Conservation (phyloP, 805 yeast species). For the Ogataea nitratoaversa region DNA sequence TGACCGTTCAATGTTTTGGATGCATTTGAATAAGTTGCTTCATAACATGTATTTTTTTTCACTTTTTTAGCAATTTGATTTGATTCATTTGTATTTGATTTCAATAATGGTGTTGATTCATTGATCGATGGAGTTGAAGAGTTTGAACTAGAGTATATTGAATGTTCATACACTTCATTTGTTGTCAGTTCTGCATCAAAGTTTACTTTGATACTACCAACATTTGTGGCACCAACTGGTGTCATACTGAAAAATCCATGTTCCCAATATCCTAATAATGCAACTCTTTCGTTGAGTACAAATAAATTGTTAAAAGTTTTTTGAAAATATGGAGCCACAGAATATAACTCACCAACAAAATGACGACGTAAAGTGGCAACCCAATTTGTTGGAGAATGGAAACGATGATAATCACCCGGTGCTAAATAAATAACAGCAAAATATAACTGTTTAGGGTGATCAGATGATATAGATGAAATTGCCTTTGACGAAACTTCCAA, state of each 20-base stretch:
- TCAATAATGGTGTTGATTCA: not conserved
- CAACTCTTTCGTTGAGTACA: constrained; percentile 91
- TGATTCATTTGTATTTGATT: not conserved
- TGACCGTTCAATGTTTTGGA: constrained; percentile 74
- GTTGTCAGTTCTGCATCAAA: constrained; percentile 90
- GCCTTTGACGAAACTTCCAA: constrained; percentile 12
- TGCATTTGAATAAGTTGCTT: constrained; percentile 86
- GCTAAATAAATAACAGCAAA: constrained; percentile 93
- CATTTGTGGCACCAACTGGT: constrained; percentile 99
- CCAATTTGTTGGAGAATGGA: constrained; percentile 96
- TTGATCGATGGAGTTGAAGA: not conserved
- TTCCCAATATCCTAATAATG: constrained; percentile 92
- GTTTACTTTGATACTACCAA: constrained; percentile 87
- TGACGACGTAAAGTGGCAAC: constrained; percentile 90
- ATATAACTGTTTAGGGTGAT: constrained; percentile 39
- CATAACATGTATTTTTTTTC: constrained; percentile 80
- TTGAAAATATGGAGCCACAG: constrained; percentile 97
- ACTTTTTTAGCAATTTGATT: constrained; percentile 29
- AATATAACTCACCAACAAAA: constrained; percentile 90
- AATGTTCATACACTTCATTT: constrained; percentile 63
- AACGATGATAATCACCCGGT: constrained; percentile 97
- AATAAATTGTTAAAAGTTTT: constrained; percentile 80
- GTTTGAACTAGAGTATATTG: constrained; percentile 20
- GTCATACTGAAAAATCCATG: constrained; percentile 98
- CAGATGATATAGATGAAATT: constrained; percentile 6